A percentile compares a stretch with the other conserved stretches of the same genome.
Conservation (phyloP, 768 basidiomycete species). For the Rhodotorula graminis region DNA sequence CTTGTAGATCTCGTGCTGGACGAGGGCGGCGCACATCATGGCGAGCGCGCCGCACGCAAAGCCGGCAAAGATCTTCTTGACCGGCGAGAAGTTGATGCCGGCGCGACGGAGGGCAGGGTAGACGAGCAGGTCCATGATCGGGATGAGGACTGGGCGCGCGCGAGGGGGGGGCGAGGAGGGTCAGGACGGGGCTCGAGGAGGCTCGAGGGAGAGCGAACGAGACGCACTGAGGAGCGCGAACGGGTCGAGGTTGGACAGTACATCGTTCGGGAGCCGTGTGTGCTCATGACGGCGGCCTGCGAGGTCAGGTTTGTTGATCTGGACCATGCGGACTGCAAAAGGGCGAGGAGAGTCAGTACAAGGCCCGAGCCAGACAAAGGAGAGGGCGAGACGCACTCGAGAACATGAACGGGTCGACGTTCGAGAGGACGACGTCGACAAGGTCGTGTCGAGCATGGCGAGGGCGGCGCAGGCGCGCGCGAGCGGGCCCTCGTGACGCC, state of each 20-base stretch:
- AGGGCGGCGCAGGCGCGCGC: no score
- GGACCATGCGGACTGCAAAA: no score
- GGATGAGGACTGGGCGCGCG: slow-evolving; percentile 45
- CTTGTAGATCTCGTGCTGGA: slow-evolving; percentile 42
- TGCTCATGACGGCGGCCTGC: slow-evolving; percentile 44
- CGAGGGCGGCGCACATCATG: slow-evolving; percentile 43
- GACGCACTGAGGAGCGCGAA: slow-evolving; percentile 40
- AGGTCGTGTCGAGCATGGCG: no score
- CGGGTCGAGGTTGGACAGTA: slow-evolving; percentile 46
- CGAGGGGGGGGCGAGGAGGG: slow-evolving; percentile 20
- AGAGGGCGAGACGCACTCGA: no score
- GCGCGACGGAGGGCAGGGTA: slow-evolving; percentile 43
- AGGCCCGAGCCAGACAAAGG: no score
- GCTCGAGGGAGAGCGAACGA: slow-evolving; percentile 20
- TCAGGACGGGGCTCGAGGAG: slow-evolving; percentile 10
- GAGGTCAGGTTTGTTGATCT: slow-evolving; percentile 43
- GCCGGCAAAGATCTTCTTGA: slow-evolving; percentile 44
- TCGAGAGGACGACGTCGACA: no score
- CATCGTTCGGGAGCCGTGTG: slow-evolving; percentile 45
- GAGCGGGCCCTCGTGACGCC: no score
- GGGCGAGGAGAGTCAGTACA: no score
- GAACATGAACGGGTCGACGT: no score
- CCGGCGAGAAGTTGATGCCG: slow-evolving; percentile 42
- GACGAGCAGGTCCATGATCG: slow-evolving; percentile 42
- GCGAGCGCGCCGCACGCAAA: slow-evolving; percentile 42